Evolutionary conservation across 768 basidiomycete species (phyloP).

Genomic region (Zangia roseola): DNA sequence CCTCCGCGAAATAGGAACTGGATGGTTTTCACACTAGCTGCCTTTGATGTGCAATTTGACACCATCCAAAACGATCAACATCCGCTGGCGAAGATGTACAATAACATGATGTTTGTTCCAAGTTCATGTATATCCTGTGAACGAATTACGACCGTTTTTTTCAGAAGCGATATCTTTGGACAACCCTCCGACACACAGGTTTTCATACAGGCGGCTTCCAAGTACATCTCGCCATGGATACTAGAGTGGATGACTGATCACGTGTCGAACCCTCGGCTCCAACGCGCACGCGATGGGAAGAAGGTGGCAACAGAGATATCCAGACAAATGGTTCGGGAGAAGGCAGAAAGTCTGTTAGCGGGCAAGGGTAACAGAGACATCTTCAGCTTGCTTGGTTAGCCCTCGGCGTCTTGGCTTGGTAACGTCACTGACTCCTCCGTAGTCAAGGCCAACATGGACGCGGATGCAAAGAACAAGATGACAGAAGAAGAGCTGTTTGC

Average conservation of each 20-base stretch:
- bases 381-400: constrained; percentile 39
- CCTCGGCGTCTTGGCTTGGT: not conserved
- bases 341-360: not conserved
- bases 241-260: constrained; percentile 37
- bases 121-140: not conserved
- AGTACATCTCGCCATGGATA: not conserved
- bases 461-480: constrained; percentile 25
- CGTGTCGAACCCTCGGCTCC: constrained; percentile 17
- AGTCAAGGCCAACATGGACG: constrained; percentile 32
- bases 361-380: constrained; percentile 5
- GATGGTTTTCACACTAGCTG: constrained; percentile 26
- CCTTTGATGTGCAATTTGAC: constrained; percentile 48
- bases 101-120: constrained; percentile 12
- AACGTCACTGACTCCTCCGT: not conserved
- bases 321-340: constrained; percentile 6
- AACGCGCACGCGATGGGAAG: constrained; percentile 3
- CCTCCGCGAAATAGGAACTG: not conserved
- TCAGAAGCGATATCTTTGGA: constrained; percentile 16
- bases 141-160: constrained; percentile 15
- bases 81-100: constrained; percentile 9
- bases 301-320: not conserved
- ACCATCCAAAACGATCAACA: constrained; percentile 10
- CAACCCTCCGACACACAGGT: constrained; percentile 16
- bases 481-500: constrained; percentile 11
- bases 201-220: constrained; percentile 8